Conservation (phyloP, 2,329 filamentous ascomycete species). For the Calonectria fujianensis region DNA sequence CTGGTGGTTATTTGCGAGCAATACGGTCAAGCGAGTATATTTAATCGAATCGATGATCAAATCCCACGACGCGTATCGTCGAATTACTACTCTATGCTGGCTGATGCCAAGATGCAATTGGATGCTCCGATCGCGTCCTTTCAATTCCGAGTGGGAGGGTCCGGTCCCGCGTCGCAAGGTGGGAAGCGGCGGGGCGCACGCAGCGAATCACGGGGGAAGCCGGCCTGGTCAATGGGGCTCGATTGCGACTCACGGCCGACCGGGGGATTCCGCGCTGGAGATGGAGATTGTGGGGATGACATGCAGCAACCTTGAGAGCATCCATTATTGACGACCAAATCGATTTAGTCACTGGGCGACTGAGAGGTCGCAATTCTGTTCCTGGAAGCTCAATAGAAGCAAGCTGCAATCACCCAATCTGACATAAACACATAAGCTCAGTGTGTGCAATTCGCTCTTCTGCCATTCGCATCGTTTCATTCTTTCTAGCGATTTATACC, state of each 20-base stretch:
- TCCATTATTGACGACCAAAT: background rate
- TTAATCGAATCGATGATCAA: background rate
- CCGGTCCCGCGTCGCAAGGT: background rate
- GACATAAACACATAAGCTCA: slow-evolving; percentile 9
- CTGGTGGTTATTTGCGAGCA: background rate
- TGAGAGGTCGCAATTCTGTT: background rate
- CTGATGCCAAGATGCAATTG: background rate
- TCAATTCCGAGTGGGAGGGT: background rate
- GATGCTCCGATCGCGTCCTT: background rate
- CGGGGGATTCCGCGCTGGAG: slow-evolving; percentile 26
- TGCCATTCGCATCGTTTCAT: background rate
- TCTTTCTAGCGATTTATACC: background rate
- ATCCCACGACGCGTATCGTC: background rate
- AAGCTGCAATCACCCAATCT: background rate
- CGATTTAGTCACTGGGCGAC: background rate
- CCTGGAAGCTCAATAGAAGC: slow-evolving; percentile 4
- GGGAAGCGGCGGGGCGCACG: background rate
- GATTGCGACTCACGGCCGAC: background rate
- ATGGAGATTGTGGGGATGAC: background rate
- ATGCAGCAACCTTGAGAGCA: slow-evolving; percentile 2
- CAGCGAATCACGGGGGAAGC: slow-evolving; percentile 45
- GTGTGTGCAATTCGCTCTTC: slow-evolving; percentile 3
- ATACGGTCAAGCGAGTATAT: background rate
- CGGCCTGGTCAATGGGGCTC: slow-evolving; percentile 23
- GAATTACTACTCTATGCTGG: background rate